phyloP scores from a whole-genome alignment of 768 basidiomycete species.

The Leccinum subgranulosum region DNA sequence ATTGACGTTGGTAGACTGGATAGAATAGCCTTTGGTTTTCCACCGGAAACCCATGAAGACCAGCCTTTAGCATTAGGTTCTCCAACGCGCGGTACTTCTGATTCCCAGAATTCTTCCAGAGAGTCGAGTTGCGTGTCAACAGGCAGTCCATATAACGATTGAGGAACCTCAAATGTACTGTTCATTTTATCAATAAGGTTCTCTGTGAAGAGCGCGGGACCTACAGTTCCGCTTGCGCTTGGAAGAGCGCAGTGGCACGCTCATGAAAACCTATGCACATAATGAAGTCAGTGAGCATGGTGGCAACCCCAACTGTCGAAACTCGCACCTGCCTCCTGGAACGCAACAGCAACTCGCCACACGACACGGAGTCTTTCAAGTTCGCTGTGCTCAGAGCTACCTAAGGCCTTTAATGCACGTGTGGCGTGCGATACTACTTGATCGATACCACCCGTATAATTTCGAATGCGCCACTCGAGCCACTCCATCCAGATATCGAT shows the following conservation, averaged over 20 bases:
- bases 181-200: conserved; percentile 3
- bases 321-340: conserved; percentile 63
- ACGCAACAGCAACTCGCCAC: conserved; percentile 65
- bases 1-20: conserved; percentile 11
- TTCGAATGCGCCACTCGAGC: conserved; percentile 71
- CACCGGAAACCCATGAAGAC: conserved; percentile 54
- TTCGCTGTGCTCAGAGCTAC: conserved; percentile 43
- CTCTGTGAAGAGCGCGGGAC: conserved; percentile 19
- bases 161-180: conserved; percentile 61
- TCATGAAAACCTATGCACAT: conserved; percentile 59
- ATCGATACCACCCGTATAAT: conserved; percentile 44
- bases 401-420: conserved; percentile 44
- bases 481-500: conserved; percentile 73
- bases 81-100: conserved; percentile 72
- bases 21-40: conserved; percentile 33
- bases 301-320: not conserved
- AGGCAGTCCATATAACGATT: conserved; percentile 39
- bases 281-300: conserved; percentile 1
- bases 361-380: conserved; percentile 56
- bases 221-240: conserved; percentile 82
- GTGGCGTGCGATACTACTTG: conserved; percentile 51
- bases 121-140: conserved; percentile 49
- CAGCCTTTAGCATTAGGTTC: conserved; percentile 68
- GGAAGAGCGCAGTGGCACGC: conserved; percentile 73
- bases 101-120: conserved; percentile 84